Base-by-base conservation (phyloP, 257 asterid genomes). In the Euphrasia confusa region DNA sequence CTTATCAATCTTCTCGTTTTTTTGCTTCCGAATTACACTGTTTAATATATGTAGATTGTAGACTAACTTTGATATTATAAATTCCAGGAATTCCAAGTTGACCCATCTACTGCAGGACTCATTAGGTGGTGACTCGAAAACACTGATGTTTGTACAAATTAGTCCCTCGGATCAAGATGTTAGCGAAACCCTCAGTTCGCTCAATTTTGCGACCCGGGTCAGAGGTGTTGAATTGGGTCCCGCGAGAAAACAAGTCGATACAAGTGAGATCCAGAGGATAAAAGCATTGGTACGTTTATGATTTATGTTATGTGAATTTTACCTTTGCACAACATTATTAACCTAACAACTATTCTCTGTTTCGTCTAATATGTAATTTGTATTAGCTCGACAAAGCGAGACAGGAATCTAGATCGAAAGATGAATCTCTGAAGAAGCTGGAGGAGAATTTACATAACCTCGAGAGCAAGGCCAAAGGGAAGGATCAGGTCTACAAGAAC, bases 31-130 rank as follows among this genome's bases (percentile, higher is more conserved):
- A 21, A 2, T 52, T 10, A 18, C 39, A 13, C 48, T 15, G 18
- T 11, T n/a, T 21, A 1, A 21, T 21, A 21, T 21, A 21, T 24
- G 8, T 17, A 4, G 53, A 47, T 60, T 9, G 33, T 17, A 27
- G 42, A 7, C 69, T 64, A 60, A 61, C 61, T 63, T 66, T 56
- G 30, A 48, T 4, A 28, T 47, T 47, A 8, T 44, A 44, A 67
- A 62, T 61, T 58, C 61, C 69, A 86, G 98, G 84, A 91, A 92
- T 80, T 92, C 98, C 42, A 92, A 89, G 83, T 75, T 92, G 74
- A 92, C 99, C 33, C 99, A 92, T 78, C 67, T 92, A 58, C 90
- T 92, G 56, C 99, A 92, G 78, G 99, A 89, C 80, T 92, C 99
- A 47, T 73, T 89, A 75, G 99, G 99, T 11, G 99, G 97, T 35